These are phyloP conservation scores for Ascochyta rabiei DNA, from an alignment of 2,329 filamentous ascomycete species.

Conservation along the genomic window DNA sequence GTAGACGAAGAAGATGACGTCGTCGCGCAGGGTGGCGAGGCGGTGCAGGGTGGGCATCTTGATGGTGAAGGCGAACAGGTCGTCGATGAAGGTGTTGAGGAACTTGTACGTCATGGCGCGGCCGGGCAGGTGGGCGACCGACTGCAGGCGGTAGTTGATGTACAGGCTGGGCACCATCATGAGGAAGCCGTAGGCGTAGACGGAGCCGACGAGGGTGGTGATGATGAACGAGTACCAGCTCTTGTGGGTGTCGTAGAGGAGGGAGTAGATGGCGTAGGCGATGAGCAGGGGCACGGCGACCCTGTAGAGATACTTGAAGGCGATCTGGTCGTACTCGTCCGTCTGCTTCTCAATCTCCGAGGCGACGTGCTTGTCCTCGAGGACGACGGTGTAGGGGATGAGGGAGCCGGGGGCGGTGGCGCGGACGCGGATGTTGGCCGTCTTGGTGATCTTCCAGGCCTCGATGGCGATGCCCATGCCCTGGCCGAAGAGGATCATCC, in stretches of 20 bases:
- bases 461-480: constrained; percentile 80
- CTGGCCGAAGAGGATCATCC: constrained; percentile 97
- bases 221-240: constrained; percentile 98
- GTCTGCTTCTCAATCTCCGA: constrained; percentile 97
- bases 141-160: constrained; percentile 96
- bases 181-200: constrained; percentile 97
- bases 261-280: constrained; percentile 88
- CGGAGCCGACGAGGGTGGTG: constrained; percentile 89
- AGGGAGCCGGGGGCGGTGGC: constrained; percentile 69
- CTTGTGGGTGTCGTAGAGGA: constrained; percentile 94
- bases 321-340: constrained; percentile 96
- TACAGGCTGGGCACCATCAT: constrained; percentile 99
- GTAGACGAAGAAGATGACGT: constrained; percentile 98
- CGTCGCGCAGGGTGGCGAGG: constrained; percentile 88
- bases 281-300: constrained; percentile 85
- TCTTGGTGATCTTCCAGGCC: constrained; percentile 95
- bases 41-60: constrained; percentile 97
- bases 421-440: constrained; percentile 85
- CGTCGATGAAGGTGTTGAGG: constrained; percentile 98
- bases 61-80: constrained; percentile 97
- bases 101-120: constrained; percentile 99
- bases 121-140: constrained; percentile 92
- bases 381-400: constrained; percentile 79
- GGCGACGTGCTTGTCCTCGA: constrained; percentile 97
- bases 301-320: constrained; percentile 96